Base-by-base conservation (phyloP, 176 grass and related monocot species). In the Dactylis glomerata region DNA sequence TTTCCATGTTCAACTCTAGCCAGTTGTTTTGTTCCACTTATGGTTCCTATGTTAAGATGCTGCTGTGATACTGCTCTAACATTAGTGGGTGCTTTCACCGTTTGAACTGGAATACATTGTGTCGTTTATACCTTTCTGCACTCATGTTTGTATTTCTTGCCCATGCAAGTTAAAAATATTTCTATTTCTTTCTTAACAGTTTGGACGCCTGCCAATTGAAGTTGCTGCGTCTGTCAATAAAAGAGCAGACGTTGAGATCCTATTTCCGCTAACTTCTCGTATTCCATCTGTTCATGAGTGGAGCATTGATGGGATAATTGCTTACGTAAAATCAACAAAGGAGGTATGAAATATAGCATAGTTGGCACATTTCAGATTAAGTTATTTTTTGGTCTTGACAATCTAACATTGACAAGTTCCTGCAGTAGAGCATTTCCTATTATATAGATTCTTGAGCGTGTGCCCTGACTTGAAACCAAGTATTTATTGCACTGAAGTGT, bases 241-340 rank as follows among this genome's bases (percentile, higher is more conserved):
- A 31, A 22, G 75, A 37, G 50, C 55, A 73, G 67, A 65, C 33
- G 87, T 88, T 44, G 75, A 84, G 82, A 80, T 88, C 46, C 75
- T 84, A 52, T 49, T 84, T 73, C 81, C 74, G 17, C 55, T 80
- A 74, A 84, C 66, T 66, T 84, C 75, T 56, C 67, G 44, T 72
- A 71, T 88, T 74, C 81, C 65, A 33, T 73, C 1, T 22, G 75
- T 80, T 19, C 55, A 0, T 54, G 81, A 84, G 65, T 84, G 81
- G 67, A 88, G 75, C 22, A 82, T 73, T 84, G 81, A 88, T 84
- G 87, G 87, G 24, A 79, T 88, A 66, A 80, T 84, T 44, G 19
- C 24, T 73, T 26, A 22, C 79, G 87, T 74, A 16, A 45, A 79
- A 31, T 74, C 44, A 76, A 34, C 28, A 2, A 28, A 34, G 46